Conservation (phyloP, 352 stramenopile genomes). For the Achlya hypogyna region DNA sequence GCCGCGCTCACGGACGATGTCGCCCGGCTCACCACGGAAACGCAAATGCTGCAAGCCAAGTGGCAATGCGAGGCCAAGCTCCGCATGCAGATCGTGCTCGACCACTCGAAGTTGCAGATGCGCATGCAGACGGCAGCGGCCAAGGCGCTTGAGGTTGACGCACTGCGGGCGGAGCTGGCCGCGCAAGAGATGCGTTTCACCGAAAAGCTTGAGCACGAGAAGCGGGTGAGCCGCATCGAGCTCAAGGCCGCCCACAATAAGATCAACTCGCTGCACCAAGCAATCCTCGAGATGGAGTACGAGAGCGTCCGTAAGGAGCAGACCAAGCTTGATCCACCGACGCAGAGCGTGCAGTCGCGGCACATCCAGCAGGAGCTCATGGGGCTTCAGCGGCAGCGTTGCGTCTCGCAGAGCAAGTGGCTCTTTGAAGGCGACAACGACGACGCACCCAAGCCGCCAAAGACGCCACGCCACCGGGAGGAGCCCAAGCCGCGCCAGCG, state of each 20-base stretch:
- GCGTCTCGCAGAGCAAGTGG: slow-evolving; percentile 20
- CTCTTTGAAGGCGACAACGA: slow-evolving; percentile 1
- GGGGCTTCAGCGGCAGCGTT: slow-evolving; percentile 5
- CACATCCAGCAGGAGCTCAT: slow-evolving; percentile 12
- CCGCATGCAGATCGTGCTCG: not conserved
- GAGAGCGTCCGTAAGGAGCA: slow-evolving; percentile 11
- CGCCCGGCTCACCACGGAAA: not conserved
- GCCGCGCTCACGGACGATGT: not conserved
- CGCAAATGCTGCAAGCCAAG: not conserved
- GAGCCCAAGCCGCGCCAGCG: not conserved
- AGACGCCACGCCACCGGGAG: not conserved
- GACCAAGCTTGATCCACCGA: not conserved
- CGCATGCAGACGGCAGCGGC: not conserved
- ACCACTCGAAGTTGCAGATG: not conserved
- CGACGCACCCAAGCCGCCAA: not conserved
- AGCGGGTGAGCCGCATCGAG: not conserved
- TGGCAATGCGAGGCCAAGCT: not conserved
- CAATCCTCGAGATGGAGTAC: slow-evolving; percentile 19
- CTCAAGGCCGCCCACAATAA: slow-evolving; percentile 10
- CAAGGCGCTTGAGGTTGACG: not conserved
- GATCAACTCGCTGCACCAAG: slow-evolving; percentile 11
- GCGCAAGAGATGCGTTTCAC: not conserved
- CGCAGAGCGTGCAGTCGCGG: slow-evolving; percentile 1
- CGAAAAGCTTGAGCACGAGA: not conserved
- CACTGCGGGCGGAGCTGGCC: not conserved